phyloP scores from a whole-genome alignment of 2,329 filamentous ascomycete species.

The Alternaria novae-zelandiae region DNA sequence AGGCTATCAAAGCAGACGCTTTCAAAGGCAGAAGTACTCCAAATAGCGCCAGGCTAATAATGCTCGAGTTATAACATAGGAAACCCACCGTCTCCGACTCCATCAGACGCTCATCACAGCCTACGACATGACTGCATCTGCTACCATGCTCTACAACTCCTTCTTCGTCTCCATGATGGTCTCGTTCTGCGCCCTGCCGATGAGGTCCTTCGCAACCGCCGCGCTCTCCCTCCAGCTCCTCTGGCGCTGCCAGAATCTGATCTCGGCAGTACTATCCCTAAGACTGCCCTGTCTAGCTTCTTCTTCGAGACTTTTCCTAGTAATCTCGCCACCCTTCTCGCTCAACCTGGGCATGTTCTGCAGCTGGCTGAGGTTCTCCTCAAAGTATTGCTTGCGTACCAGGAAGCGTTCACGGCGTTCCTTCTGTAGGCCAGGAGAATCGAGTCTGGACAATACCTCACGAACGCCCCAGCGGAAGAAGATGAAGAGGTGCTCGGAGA shows the following conservation, averaged over 20 bases:
- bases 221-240: constrained; percentile 58
- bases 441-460: constrained; percentile 76
- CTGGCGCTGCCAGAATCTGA: constrained; percentile 61
- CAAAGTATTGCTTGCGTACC: constrained; percentile 78
- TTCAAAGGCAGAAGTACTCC: not conserved
- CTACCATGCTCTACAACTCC: constrained; percentile 26
- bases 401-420: constrained; percentile 82
- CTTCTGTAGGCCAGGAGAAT: constrained; percentile 84
- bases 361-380: constrained; percentile 71
- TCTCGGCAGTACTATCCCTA: constrained; percentile 50
- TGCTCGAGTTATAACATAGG: constrained; percentile 4
- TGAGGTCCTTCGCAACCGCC: constrained; percentile 58
- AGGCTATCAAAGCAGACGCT: not conserved
- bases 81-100: not conserved
- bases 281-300: constrained; percentile 53
- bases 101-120: not conserved
- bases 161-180: constrained; percentile 47
- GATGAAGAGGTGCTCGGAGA: constrained; percentile 91
- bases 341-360: constrained; percentile 50
- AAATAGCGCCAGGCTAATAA: constrained; percentile 19
- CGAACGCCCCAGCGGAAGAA: constrained; percentile 74
- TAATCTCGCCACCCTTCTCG: constrained; percentile 64
- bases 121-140: not conserved
- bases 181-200: constrained; percentile 49
- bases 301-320: constrained; percentile 68